phyloP scores from a whole-genome alignment of 768 basidiomycete species.

The Termitomyces sp. region DNA sequence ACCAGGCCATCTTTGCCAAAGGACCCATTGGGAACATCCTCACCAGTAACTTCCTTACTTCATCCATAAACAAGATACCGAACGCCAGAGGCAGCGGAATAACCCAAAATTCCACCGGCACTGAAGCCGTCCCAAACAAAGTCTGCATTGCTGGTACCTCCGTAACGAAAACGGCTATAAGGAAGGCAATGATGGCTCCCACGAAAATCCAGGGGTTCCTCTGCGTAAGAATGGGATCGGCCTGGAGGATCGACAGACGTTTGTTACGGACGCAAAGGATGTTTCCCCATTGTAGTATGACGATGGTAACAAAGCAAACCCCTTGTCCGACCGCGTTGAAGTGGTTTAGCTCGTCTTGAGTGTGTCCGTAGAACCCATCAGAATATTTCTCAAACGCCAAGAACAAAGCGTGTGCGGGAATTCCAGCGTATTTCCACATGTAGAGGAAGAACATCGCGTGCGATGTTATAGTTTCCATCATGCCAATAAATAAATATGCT shows the following conservation, averaged over 20 bases:
- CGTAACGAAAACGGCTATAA: not conserved
- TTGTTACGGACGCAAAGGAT: not conserved
- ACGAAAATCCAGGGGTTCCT: not conserved
- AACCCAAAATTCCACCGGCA: not conserved
- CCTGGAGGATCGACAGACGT: not conserved
- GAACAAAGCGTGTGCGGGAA: not conserved
- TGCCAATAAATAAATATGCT: not conserved
- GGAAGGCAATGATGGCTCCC: not conserved
- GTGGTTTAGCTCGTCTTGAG: not conserved
- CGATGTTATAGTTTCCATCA: not conserved
- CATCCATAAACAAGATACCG: not conserved
- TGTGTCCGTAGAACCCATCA: not conserved
- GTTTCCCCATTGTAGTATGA: not conserved
- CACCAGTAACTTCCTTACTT: not conserved
- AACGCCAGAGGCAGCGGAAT: not conserved
- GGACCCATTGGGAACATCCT: not conserved
- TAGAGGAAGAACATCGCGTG: slow-evolving; percentile 1
- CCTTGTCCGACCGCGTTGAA: not conserved
- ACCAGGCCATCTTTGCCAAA: not conserved
- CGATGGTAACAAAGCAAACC: not conserved
- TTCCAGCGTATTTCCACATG: not conserved
- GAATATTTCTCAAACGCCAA: not conserved
- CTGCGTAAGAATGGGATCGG: not conserved
- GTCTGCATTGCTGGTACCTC: not conserved
- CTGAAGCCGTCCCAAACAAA: not conserved